Evolutionary conservation across 2,329 filamentous ascomycete species (phyloP), one percentile per base, ranked within the genome.

Genomic region (Penicillium rolfsii): DNA sequence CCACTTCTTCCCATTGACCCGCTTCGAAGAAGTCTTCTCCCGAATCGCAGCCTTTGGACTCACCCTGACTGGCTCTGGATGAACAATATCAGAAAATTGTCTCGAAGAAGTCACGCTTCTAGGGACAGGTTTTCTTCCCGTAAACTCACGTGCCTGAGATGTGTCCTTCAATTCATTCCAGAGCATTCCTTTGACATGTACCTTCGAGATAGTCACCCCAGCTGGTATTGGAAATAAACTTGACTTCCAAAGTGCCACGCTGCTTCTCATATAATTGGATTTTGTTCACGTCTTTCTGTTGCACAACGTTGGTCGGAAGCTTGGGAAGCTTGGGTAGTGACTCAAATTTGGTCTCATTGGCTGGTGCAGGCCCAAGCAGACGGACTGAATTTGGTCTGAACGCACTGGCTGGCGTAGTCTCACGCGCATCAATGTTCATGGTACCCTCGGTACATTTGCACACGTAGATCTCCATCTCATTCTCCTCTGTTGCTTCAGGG

Each of bases 101-200:
- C 8, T 16, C 11, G 24, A 16, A 46, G 22, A 1, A 8, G 43
- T 24, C 43, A 26, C 7, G 22, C 43, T n/a, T 30, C 7, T 28
- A 48, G 26, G 14, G 7, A 28, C 5, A 5, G 14, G 16, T 14
- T 12, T 35, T 52, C 30, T 11, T 36, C 12, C 35, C 11, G 35
- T 14, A 36, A 12, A 36, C 22, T 1, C 5, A 16, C 19, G 35
- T 53, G 7, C 3, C 22, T 14, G 24, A 11, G 38, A n/a, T 4
- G 7, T 28, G 11, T 22, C n/a, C 40, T 38, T 56, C 38, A 56
- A n/a, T 16, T 35, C 41, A 48, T 49, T 38, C 43, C 54, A 46
- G 40, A 56, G 22, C 26, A 56, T 36, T 5, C 54, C 41, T 19
- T 48, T 38, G 14, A 48, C 24, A 35, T 30, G 28, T 3, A 19